A percentile compares a stretch with the other conserved stretches of the same genome.
Conservation (phyloP, 352 stramenopile genomes). For the Phytophthora uliginosa region DNA sequence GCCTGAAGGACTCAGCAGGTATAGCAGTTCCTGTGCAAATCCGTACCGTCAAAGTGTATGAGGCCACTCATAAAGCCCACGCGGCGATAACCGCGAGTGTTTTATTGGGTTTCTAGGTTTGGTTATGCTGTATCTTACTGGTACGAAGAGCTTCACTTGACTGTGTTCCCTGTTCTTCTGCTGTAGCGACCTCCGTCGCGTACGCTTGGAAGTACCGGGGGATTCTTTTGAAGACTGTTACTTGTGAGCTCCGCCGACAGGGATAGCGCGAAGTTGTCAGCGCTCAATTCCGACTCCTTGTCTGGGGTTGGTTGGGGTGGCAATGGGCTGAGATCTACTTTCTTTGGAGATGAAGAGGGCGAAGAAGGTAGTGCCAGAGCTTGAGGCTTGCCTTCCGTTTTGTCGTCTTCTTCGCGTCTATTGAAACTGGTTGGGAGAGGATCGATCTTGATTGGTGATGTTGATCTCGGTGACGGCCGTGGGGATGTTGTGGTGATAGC, state of each 20-base stretch:
- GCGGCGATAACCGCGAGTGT: neutral
- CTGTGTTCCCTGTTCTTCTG: slow-evolving; percentile 34
- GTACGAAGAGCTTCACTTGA: slow-evolving; percentile 4
- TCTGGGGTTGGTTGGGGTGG: slow-evolving; percentile 22
- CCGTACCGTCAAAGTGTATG: neutral
- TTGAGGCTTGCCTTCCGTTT: slow-evolving; percentile 37
- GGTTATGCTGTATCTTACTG: neutral
- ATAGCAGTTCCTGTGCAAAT: neutral
- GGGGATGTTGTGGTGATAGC: slow-evolving; percentile 20
- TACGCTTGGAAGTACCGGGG: slow-evolving; percentile 55
- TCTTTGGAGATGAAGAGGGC: slow-evolving; percentile 26
- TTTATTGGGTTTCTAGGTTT: neutral
- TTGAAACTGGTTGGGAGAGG: slow-evolving; percentile 29
- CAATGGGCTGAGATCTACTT: slow-evolving; percentile 27
- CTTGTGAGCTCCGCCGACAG: slow-evolving; percentile 14
- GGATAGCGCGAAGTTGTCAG: slow-evolving; percentile 22
- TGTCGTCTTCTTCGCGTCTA: slow-evolving; percentile 26
- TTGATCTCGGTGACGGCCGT: slow-evolving; percentile 20
- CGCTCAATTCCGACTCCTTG: slow-evolving; percentile 30
- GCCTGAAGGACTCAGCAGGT: slow-evolving; percentile 39
- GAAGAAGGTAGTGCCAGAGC: slow-evolving; percentile 2
- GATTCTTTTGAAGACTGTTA: slow-evolving; percentile 10
- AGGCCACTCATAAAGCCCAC: neutral
- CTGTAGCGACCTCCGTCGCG: slow-evolving; percentile 66
- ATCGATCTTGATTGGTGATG: slow-evolving; percentile 51